Base-by-base conservation (phyloP, 2,329 filamentous ascomycete species). In the Stemphylium vesicarium region DNA sequence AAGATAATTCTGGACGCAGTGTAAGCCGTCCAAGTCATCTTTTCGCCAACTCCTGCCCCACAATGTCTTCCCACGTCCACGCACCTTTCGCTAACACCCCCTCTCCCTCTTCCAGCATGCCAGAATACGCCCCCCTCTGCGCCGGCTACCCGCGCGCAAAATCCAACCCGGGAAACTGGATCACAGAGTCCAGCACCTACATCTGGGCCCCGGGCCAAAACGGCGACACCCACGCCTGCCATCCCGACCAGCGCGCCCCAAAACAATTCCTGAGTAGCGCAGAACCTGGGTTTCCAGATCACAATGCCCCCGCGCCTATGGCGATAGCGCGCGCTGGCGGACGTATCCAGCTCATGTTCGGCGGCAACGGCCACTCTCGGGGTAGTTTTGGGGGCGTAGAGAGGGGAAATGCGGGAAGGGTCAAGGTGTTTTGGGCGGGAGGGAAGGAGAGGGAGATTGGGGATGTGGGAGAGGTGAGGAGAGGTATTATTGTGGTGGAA, bases 121-220 rank as follows among this genome's bases (percentile, higher is more conserved):
- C 64, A 7, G 58, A 57, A 31, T 63, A 56, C 32, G 55, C 61
- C 10, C 22, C 60, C 35, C 60, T 64, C 45, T 69, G 64, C 59
- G 50, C 62, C 36, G 66, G 60, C 53, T 67, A 59, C 60, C 63
- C 65, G 3, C 60, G 63, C 38, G 44, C 53, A 11, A 69, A 69
- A 43, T 49, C 60, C 32, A 66, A 67, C 52, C 64, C 63, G 0
- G 64, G 63, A 2, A 53, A 68, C 48, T 68, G 66, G 66, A 60
- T 64, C 16, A 60, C 62, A 26, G 66, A 69, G 36, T 61, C 64
- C 2, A 61, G 18, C 49, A 63, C 51, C 52, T 64, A 64, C 41
- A 45, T 53, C 36, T 64, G 61, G 61, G 50, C 58, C 12, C 51
- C 62, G 9, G n/a, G 29, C 32, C 32, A 13, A 12, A 12, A 35